Evolutionary conservation across 2,329 filamentous ascomycete species (phyloP), one percentile per base, ranked within the genome.

Genomic region (Aureobasidium musti): DNA sequence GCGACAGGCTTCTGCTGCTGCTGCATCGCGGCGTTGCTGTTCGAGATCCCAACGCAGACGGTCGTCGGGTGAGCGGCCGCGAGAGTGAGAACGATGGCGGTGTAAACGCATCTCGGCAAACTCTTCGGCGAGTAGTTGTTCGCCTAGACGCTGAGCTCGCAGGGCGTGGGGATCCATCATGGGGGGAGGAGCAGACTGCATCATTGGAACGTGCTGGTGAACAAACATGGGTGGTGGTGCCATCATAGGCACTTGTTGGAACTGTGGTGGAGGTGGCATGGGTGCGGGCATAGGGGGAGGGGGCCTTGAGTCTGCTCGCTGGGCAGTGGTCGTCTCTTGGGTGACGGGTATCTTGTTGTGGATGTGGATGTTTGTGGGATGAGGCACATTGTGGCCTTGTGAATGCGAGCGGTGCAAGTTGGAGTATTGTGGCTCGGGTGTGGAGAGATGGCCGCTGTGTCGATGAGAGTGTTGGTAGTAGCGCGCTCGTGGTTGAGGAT

Each of bases 361-460:
- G 68, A 82, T 80, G 70, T 79, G 80, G 69, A 82, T 77, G 61
- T 56, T 65, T 54, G 79, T 77, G 21, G 80, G 80, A n/a, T 74
- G 74, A 17, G 79, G 79, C 2, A n/a, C 41, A 28, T 74, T 70
- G 65, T 79, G 76, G 52, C 81, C 80, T 49, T 77, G 76, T 19
- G 80, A 82, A 67, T 79, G 77, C 56, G 78, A 79, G 64, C 81
- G 79, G 59, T 81, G 77, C 19, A 81, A 76, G 49, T 75, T 74
- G 49, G 56, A 63, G 21, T 66, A 68, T 35, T 66, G 67, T 11
- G 65, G 57, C 26, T 70, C 68, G 37, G 73, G 73, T 64, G 69
- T 68, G n/a, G n/a, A n/a, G n/a, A 50, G 59, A 10, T 72, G 70
- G 11, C 66, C 43, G 30, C 65, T 68, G 63, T 70, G 71, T 33